A percentile compares a stretch with the other conserved stretches of the same genome.
Conservation (phyloP, 2,329 filamentous ascomycete species). For the Raffaelea deltoideospora region DNA sequence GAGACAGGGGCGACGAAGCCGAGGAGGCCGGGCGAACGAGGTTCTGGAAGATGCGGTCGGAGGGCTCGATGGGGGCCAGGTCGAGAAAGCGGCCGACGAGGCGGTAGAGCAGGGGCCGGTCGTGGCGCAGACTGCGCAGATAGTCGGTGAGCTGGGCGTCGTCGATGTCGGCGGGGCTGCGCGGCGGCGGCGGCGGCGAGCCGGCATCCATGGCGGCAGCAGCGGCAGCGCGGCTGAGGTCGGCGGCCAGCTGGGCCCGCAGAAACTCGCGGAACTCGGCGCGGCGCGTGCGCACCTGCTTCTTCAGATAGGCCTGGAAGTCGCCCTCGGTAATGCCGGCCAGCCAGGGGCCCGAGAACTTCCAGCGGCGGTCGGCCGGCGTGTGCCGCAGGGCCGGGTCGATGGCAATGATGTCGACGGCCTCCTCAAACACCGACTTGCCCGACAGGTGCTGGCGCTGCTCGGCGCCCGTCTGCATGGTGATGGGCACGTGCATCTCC, state of each 20-base stretch:
- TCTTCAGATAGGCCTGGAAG: constrained; percentile 40
- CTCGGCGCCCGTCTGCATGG: constrained; percentile 9
- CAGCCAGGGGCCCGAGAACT: constrained; percentile 52
- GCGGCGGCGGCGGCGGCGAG: constrained; percentile 13
- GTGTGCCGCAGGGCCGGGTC: constrained; percentile 17
- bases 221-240: constrained; percentile 24
- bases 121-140: constrained; percentile 34
- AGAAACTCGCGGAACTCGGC: constrained; percentile 39
- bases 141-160: constrained; percentile 36
- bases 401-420: constrained; percentile 35
- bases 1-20: constrained; percentile 11
- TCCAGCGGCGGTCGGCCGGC: constrained; percentile 41
- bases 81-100: constrained; percentile 47
- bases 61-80: constrained; percentile 34
- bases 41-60: constrained; percentile 5
- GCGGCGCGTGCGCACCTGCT: constrained; percentile 36
- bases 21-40: constrained; percentile 10
- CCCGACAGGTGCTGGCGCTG: constrained; percentile 13
- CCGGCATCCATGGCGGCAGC: constrained; percentile 24
- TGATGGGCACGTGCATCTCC: constrained; percentile 59
- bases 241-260: constrained; percentile 29
- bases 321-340: constrained; percentile 45
- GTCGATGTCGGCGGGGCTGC: constrained; percentile 25
- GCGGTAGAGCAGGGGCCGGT: constrained; percentile 34
- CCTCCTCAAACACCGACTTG: constrained; percentile 45